Evolutionary conservation across 2,329 filamentous ascomycete genomes (phyloP), one percentile per base, ranked within the genome.

Genomic region (Exophiala sp.): DNA sequence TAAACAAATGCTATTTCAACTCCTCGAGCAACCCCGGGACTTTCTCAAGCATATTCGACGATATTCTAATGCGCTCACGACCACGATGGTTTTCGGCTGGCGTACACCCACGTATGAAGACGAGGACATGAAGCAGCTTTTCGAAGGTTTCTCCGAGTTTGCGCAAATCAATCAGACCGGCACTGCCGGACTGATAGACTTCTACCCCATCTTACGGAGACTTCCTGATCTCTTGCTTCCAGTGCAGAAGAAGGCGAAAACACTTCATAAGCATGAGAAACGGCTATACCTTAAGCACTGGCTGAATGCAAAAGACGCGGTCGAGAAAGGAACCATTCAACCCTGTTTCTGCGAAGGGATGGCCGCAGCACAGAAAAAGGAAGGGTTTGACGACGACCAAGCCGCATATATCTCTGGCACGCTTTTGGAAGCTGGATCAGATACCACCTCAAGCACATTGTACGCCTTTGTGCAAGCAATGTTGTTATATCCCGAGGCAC

Each of bases 1-100:
- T 63, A 79, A 77, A 61, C 72, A 76, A 45, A 78, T 83, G 78
- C 67, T 80, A 55, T 55, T 68, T 40, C 75, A 76, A 5, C 65
- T 83, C n/a, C 59, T 82, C 3, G 71, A 75, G 0, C 55, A 65
- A 4, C 78, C 78, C 0, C 59, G 71, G 1, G 53, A 68, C 2
- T 78, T 77, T 43, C 49, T 72, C 4, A 63, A 75, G 10, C 72
- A 78, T 46, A 69, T 79, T 16, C 67, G 74, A 9, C 70, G 76
- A 29, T 81, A 78, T 55, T 72, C 74, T 2, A 75, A 72, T 45
- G 75, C 76, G 1, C 60, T 80, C 5, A 75, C 73, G 0, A 78
- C 76, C 0, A 72, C 72, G 3, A 78, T 80, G 69, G 67, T 77
- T 0, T 80, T 75, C 49, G 77, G 75, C 8, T 77, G 71, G 57